Base-by-base conservation (phyloP, 108 stramenopile genomes). In the Epithemia pelagica region DNA sequence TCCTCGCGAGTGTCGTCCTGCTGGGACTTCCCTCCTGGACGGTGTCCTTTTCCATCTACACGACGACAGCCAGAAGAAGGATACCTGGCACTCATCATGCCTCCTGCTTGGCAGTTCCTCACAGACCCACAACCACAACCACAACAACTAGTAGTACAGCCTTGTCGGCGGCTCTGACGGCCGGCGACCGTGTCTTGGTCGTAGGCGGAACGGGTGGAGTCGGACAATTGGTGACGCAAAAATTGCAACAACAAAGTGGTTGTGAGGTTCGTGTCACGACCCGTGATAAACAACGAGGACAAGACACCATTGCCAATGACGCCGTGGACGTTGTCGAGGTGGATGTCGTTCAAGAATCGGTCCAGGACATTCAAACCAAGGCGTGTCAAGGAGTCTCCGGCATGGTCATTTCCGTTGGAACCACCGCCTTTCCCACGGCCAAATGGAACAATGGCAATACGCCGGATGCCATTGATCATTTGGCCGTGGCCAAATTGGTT, bases 391-490 rank as follows among this genome's bases (percentile, higher is more conserved):
- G 65, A 33, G 79, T 73, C 53, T 59, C 73, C 51, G 83, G 77
- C 28, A 58, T 86, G 32, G 85, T 86, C 24, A 86, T 86, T 61
- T 82, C 68, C n/a, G 79, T 74, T 0, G 85, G 85, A 25, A 86
- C 85, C 0, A 86, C 85, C 1, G 85, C 85, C 0, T 86, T 86
- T 58, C 85, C 85, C n/a, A 86, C 81, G 8, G 58, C 66, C 59
- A 69, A 68, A 24, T 85, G 84, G 84, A 68, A 67, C 2, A 78
- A 78, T 28, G 57, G 65, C 59, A 92, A 92, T 73, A 89, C 86
- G 15, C 90, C 90, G 21, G 54, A 75, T 8, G 76, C 77, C 25
- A 71, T 92, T 27, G 88, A 92, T 74, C 64, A 77, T 46, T 24
- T 58, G 10, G 78, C 84, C 28, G 79, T 81, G 29, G 37, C 74